phyloP scores from a whole-genome alignment of 345 rosid genomes.

The Eucalyptus regnans region DNA sequence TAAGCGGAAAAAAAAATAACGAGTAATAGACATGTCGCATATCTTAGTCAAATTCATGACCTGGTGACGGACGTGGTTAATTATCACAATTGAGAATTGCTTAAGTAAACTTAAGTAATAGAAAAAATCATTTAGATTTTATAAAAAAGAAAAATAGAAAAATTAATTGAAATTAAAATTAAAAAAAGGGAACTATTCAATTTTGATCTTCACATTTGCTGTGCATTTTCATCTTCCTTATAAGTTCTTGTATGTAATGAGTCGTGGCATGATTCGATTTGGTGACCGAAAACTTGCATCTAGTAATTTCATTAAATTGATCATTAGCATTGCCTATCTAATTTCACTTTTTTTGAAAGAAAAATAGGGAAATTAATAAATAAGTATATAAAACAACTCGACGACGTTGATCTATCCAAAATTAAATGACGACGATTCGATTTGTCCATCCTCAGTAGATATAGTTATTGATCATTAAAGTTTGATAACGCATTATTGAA shows the following conservation, averaged over 20 bases:
- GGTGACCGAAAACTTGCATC: background rate
- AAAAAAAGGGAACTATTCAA: background rate
- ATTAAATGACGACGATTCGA: fast-evolving
- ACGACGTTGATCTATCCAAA: fast-evolving
- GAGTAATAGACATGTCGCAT: background rate
- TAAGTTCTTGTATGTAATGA: background rate
- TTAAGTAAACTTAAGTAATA: background rate
- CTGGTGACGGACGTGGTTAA: background rate
- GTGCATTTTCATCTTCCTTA: background rate
- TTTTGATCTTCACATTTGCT: background rate
- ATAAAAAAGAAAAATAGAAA: background rate
- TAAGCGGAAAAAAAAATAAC: background rate
- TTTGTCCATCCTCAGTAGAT: fast-evolving
- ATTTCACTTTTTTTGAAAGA: background rate
- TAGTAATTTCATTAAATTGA: background rate
- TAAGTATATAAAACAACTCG: background rate
- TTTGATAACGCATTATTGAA: background rate
- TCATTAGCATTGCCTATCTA: background rate
- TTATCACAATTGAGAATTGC: background rate
- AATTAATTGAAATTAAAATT: background rate
- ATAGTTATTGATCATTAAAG: background rate
- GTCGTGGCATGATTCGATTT: background rate
- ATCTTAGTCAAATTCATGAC: background rate
- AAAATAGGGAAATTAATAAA: background rate
- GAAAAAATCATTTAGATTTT: background rate